These are phyloP conservation scores for Cutaneotrichosporon sp. DNA, from an alignment of 1,284 basidiomycete genomes.

Conservation along the genomic window DNA sequence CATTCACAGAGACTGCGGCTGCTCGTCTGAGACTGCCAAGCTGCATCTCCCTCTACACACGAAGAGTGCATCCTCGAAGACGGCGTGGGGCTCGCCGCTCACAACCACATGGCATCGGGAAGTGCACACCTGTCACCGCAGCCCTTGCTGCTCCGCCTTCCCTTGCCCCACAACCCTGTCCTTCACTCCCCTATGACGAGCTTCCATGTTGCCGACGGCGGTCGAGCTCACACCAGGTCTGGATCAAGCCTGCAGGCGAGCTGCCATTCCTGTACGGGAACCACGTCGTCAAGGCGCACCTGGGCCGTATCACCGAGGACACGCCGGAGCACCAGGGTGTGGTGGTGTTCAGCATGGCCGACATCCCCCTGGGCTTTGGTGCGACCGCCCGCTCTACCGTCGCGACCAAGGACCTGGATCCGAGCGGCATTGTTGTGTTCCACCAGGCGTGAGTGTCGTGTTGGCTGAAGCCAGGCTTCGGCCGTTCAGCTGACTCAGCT, in stretches of 20 bases:
- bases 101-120: too few relatives aligned
- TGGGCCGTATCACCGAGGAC: slow-evolving; percentile 99
- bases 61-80: too few relatives aligned
- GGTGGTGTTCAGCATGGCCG: slow-evolving; percentile 93
- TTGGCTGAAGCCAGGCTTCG: too few relatives aligned
- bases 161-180: too few relatives aligned
- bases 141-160: not conserved
- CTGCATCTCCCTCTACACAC: too few relatives aligned
- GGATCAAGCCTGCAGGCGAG: slow-evolving; percentile 99
- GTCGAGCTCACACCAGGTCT: slow-evolving; percentile 69
- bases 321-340: slow-evolving; percentile 99
- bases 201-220: too few relatives aligned
- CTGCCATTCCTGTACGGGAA: slow-evolving; percentile 99
- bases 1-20: too few relatives aligned
- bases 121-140: too few relatives aligned
- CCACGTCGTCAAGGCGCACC: slow-evolving; percentile 96
- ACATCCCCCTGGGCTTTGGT: slow-evolving; percentile 93
- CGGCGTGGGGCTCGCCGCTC: too few relatives aligned
- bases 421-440: slow-evolving; percentile 97
- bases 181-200: too few relatives aligned
- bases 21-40: too few relatives aligned
- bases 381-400: slow-evolving; percentile 94
- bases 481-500: not conserved
- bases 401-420: slow-evolving; percentile 95
- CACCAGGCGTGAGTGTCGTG: slow-evolving; percentile 83